Evolutionary conservation across 371 early-diverging fungal species (phyloP).

Genomic region (Mucor saturninus): DNA sequence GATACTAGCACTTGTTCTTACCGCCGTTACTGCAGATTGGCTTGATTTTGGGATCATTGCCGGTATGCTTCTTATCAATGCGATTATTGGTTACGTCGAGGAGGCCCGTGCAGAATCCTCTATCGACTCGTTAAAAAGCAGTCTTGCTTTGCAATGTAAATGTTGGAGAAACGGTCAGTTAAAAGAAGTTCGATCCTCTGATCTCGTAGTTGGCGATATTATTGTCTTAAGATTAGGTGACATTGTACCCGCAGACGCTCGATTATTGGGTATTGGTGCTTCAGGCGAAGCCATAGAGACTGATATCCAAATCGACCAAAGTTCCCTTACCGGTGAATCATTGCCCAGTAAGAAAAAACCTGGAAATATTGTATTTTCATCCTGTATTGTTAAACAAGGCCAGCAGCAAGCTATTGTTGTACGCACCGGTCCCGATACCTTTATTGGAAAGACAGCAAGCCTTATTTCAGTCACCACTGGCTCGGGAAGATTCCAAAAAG

Average conservation of each 20-base stretch:
- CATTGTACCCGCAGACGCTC: constrained; percentile 92
- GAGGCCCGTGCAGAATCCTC: constrained; percentile 90
- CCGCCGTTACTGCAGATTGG: constrained; percentile 80
- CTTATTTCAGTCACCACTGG: constrained; percentile 85
- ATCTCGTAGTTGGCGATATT: constrained; percentile 88
- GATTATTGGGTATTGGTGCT: constrained; percentile 82
- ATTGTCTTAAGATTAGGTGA: constrained; percentile 90
- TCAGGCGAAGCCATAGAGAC: constrained; percentile 77
- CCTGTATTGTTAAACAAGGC: constrained; percentile 85
- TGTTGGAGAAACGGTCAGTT: constrained; percentile 80
- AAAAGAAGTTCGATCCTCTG: constrained; percentile 75
- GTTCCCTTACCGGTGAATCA: constrained; percentile 94
- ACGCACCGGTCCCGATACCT: constrained; percentile 87
- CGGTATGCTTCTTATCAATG: constrained; percentile 83
- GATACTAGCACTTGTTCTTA: constrained; percentile 76
- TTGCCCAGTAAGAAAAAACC: constrained; percentile 82
- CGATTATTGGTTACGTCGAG: constrained; percentile 87
- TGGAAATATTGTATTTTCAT: constrained; percentile 81
- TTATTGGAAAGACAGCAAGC: constrained; percentile 92
- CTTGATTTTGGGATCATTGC: constrained; percentile 88
- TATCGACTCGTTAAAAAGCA: constrained; percentile 85
- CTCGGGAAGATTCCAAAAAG: constrained; percentile 87
- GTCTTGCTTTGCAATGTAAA: constrained; percentile 81
- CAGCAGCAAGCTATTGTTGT: constrained; percentile 85
- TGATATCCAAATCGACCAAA: constrained; percentile 89